Evolutionary conservation across 805 yeast species (phyloP).

Genomic region (Nakazawaea molendinolei): DNA sequence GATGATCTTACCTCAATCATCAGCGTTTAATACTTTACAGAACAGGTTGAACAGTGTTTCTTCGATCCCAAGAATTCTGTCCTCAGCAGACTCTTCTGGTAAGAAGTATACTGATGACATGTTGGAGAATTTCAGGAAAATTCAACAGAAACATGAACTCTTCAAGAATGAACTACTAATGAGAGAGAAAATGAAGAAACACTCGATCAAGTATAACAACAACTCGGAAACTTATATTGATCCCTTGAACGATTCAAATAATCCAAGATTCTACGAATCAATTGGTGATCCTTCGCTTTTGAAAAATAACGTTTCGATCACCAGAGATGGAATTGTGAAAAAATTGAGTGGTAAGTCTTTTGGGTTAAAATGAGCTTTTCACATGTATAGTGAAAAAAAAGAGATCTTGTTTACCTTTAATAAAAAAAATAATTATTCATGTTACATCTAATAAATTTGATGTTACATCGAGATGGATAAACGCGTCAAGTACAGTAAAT

Average conservation of each 20-base stretch:
- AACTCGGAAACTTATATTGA: conserved; percentile 6
- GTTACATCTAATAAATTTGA: background rate
- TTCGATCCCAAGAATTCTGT: conserved; percentile 26
- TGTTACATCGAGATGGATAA: background rate
- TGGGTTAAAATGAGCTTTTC: conserved; percentile 21
- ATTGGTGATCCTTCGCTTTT: conserved; percentile 18
- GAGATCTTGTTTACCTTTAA: too few relatives aligned
- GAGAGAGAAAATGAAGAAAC: conserved; percentile 6
- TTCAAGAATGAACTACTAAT: conserved; percentile 9
- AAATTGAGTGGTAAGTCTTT: conserved; percentile 25
- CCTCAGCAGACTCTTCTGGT: too few relatives aligned
- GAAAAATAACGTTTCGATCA: conserved; percentile 16
- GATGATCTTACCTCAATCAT: conserved; percentile 91
- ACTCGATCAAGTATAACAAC: conserved; percentile 11
- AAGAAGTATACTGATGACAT: conserved; percentile 24
- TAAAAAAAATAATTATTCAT: too few relatives aligned
- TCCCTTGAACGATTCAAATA: conserved; percentile 2
- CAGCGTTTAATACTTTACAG: conserved; percentile 77
- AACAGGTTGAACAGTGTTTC: conserved; percentile 64
- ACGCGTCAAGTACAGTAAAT: background rate
- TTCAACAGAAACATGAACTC: conserved; percentile 37
- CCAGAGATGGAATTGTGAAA: conserved; percentile 18
- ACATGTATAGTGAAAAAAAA: too few relatives aligned
- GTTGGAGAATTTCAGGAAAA: conserved; percentile 38
- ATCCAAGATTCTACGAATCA: conserved; percentile 11